phyloP scores from a whole-genome alignment of 805 yeast genomes.

The Candida yuanshanica region DNA sequence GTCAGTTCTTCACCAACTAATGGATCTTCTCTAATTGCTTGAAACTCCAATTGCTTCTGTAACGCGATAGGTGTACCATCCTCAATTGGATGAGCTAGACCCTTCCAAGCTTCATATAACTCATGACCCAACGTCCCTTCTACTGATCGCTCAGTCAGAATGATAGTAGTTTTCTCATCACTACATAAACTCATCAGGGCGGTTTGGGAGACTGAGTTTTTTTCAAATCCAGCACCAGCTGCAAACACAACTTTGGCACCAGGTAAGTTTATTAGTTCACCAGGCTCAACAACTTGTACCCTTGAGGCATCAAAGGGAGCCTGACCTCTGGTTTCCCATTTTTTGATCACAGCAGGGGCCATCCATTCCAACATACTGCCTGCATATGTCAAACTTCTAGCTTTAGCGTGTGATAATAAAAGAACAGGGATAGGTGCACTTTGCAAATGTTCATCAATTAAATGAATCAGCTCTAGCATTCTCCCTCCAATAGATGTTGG shows the following conservation, averaged over 20 bases:
- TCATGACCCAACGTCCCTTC: constrained; percentile 42
- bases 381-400: constrained; percentile 74
- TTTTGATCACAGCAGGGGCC: constrained; percentile 78
- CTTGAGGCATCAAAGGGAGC: constrained; percentile 75
- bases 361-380: constrained; percentile 94
- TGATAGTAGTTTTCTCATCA: constrained; percentile 60
- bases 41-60: constrained; percentile 37
- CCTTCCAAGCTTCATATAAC: constrained; percentile 51
- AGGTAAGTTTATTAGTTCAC: constrained; percentile 45
- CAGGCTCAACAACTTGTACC: constrained; percentile 51
- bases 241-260: constrained; percentile 81
- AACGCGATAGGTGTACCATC: constrained; percentile 61
- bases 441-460: constrained; percentile 61
- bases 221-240: constrained; percentile 58
- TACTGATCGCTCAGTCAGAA: constrained; percentile 65
- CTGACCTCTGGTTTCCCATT: constrained; percentile 70
- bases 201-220: constrained; percentile 56
- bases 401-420: constrained; percentile 72
- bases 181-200: constrained; percentile 51
- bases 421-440: constrained; percentile 57
- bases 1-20: constrained; percentile 46
- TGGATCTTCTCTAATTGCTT: constrained; percentile 40
- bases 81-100: constrained; percentile 38
- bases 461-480: constrained; percentile 68
- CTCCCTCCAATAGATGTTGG: constrained; percentile 83